Base-by-base conservation (phyloP, 1,284 basidiomycete species). In the Ganoderma meredithae region DNA sequence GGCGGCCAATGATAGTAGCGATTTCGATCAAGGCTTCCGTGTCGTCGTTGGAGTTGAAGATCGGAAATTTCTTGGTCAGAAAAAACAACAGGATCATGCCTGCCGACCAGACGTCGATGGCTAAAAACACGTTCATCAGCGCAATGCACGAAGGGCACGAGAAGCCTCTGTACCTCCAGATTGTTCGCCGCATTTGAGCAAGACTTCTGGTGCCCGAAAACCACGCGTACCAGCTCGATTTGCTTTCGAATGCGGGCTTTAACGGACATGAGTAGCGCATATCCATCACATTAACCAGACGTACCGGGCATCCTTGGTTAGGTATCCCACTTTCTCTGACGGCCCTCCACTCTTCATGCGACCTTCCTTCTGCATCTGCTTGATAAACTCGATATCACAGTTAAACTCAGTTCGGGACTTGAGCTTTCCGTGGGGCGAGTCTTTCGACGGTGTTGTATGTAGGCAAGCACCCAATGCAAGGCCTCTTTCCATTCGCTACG, bases 181-280 rank as follows among this genome's bases (percentile, higher is more conserved):
- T 81, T 99, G 97, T 73, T 96, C 93, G 25, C 91, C 91, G 75
- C 97, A 99, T 80, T 99, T 99, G 60, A 99, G 81, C 33, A 99
- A 81, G 12, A 99, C 98, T 76, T 99, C 98, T 0, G 97, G 97
- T 0, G 97, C 97, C 66, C 97, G 90, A 80, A 99, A 99, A 0
- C 97, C 98, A 76, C 97, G 84, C 8, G 97, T 99, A 1, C 97
- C 97, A 0, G 97, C 98, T 65, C 97, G 90, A 77, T 99, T 99
- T 6, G 98, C 97, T 78, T 97, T 97, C 63, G 96, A 95, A 60
- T 87, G 84, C 1, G 96, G 95, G 72, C 94, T 93, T 68, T 13
- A 3, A 60, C 44, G 22, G 15, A 39, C 25, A 15, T 39, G 36
- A 44, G 36, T 8, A 22, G 8, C 15, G 17, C 3, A 47, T 39